Percentiles rank a stretch among this genome's conserved stretches.
Conservation (phyloP, 768 basidiomycete genomes). For the Filobasidium wieringae region DNA sequence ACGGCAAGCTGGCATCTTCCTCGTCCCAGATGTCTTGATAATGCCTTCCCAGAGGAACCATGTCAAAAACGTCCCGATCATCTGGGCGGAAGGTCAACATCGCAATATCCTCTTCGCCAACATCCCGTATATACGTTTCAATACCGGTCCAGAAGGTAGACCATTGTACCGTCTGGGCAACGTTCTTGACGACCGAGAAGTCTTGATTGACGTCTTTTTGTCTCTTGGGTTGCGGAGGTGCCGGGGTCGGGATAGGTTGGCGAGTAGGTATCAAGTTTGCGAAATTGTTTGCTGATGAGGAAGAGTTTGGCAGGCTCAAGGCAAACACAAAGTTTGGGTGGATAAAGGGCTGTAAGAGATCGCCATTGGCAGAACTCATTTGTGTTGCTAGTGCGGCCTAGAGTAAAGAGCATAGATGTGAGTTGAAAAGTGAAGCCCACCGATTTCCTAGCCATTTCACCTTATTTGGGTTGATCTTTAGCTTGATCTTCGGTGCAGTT, state of each 20-base stretch:
- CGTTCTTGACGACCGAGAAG: constrained; percentile 71
- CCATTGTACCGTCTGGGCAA: constrained; percentile 43
- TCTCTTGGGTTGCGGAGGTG: constrained; percentile 36
- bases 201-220: constrained; percentile 75
- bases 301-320: background rate
- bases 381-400: background rate
- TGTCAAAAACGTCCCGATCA: constrained; percentile 71
- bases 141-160: constrained; percentile 73
- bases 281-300: background rate
- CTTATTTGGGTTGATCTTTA: background rate
- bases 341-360: background rate
- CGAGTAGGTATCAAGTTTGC: constrained; percentile 23
- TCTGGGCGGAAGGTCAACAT: constrained; percentile 79
- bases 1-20: constrained; percentile 49
- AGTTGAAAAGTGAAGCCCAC: no score
- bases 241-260: constrained; percentile 33
- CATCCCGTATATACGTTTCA: constrained; percentile 76
- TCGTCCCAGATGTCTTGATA: constrained; percentile 91
- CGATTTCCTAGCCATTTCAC: no score
- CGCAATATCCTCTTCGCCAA: constrained; percentile 91
- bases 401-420: no score
- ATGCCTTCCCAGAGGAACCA: constrained; percentile 77
- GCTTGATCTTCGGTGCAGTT: constrained; percentile 4
- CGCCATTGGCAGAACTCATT: background rate
- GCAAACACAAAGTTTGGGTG: background rate